phyloP scores from a whole-genome alignment of 2,329 filamentous ascomycete genomes.

The Aplosporella prunicola region DNA sequence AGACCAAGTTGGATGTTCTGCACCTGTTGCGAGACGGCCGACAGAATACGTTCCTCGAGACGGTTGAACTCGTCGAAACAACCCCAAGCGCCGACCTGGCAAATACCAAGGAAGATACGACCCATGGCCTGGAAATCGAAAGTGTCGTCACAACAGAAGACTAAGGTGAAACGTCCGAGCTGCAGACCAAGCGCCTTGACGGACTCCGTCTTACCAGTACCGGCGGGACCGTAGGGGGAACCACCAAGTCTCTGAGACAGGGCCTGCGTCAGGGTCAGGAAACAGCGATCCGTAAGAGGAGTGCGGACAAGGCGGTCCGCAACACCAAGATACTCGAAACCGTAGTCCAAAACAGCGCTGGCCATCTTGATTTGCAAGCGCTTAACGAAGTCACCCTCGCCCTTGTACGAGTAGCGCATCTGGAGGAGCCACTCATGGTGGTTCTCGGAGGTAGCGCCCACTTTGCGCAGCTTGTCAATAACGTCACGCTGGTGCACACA shows the following conservation, averaged over 20 bases:
- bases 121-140: constrained; percentile 99
- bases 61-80: constrained; percentile 99
- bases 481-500: constrained; percentile 95
- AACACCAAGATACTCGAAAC: constrained; percentile 95
- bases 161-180: constrained; percentile 91
- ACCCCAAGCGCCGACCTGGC: constrained; percentile 97
- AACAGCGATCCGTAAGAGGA: constrained; percentile 94
- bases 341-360: constrained; percentile 89
- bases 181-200: constrained; percentile 97
- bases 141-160: constrained; percentile 99
- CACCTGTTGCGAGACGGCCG: constrained; percentile 96
- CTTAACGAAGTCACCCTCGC: constrained; percentile 70
- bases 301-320: constrained; percentile 93
- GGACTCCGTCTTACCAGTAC: constrained; percentile 97
- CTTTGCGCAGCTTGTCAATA: constrained; percentile 74
- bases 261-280: constrained; percentile 93
- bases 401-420: constrained; percentile 89
- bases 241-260: constrained; percentile 91
- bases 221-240: constrained; percentile 92
- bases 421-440: constrained; percentile 92
- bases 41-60: constrained; percentile 93
- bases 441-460: constrained; percentile 62
- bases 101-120: constrained; percentile 97
- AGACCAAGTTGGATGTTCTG: constrained; percentile 98
- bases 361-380: constrained; percentile 92